Base-by-base conservation (phyloP, 495 filamentous ascomycete species). In the Tuber brumale region DNA sequence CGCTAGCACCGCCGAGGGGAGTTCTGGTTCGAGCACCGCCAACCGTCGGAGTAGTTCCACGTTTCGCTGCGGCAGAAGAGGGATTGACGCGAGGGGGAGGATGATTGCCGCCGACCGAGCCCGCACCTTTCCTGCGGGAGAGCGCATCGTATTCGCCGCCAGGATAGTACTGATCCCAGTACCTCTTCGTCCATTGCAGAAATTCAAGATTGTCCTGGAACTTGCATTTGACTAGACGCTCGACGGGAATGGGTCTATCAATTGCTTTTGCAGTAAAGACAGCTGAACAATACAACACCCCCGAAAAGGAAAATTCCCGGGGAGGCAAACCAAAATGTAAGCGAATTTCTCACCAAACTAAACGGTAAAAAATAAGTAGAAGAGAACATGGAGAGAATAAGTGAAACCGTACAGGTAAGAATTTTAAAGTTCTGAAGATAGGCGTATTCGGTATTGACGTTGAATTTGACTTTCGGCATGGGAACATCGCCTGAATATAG, bases 161-260 rank as follows among this genome's bases (percentile, higher is more conserved):
- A 14, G 95, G 94, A 83, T 91, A 99, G 88, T 97, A 94, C 83
- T 97, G 94, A 83, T 99, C 96, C 95, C 95, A 99, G 86, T 93
- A 97, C 78, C 88, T 86, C 89, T 98, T 98, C 73, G 89, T 90
- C 93, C 93, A 99, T 86, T 99, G 95, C 46, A 99, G 89, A 85
- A 98, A 99, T 83, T 97, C 96, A 77, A 99, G 93, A 86, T 99
- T 99, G 84, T 99, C 95, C 86, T 99, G 95, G 93, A 99, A 98
- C 86, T 96, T 97, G 88, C 95, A 99, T 85, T 97, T 98, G 78
- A 94, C 88, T 74, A 99, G 91, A 79, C 89, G 86, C 84, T 97
- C 90, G 81, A 97, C 92, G 79, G 94, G 94, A 77, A 98, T 89
- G 39, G 90, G 90, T 80, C 93, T 93, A 74, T 97, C 93, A 84